These are phyloP conservation scores for Candida insectalens DNA, from an alignment of 805 yeast species.

Conservation along the genomic window DNA sequence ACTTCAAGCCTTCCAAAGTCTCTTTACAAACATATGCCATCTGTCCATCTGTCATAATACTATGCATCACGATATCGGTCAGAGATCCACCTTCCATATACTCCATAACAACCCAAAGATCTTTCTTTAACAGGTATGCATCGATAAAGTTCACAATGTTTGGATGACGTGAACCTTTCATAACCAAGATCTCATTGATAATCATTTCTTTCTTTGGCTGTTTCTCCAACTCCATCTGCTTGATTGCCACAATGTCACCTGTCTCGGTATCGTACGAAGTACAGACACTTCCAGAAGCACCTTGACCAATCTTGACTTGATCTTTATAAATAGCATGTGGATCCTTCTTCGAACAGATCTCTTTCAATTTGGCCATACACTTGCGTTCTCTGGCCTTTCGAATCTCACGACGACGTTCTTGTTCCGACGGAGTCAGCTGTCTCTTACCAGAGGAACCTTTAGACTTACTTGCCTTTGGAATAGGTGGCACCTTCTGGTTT, in stretches of 20 bases:
- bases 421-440: constrained; percentile 39
- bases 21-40: constrained; percentile 93
- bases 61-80: constrained; percentile 90
- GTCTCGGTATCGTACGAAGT: constrained; percentile 63
- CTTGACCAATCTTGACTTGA: constrained; percentile 87
- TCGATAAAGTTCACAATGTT: constrained; percentile 94
- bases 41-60: constrained; percentile 83
- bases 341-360: constrained; percentile 78
- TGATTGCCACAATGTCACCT: constrained; percentile 72
- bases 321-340: constrained; percentile 63
- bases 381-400: constrained; percentile 64
- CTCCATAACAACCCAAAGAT: constrained; percentile 97
- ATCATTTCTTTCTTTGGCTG: constrained; percentile 95
- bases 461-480: constrained; percentile 21
- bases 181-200: constrained; percentile 89
- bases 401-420: constrained; percentile 71
- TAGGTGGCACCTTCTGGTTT: constrained; percentile 18
- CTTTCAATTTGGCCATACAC: constrained; percentile 57
- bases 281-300: constrained; percentile 96
- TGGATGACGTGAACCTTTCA: constrained; percentile 84
- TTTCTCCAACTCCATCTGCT: constrained; percentile 89
- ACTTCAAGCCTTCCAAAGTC: constrained; percentile 75
- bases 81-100: constrained; percentile 98
- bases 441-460: constrained; percentile 9
- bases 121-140: constrained; percentile 66